Evolutionary conservation across 169 alveolate species (phyloP).

Genomic region (Plasmodium knowlesi): DNA sequence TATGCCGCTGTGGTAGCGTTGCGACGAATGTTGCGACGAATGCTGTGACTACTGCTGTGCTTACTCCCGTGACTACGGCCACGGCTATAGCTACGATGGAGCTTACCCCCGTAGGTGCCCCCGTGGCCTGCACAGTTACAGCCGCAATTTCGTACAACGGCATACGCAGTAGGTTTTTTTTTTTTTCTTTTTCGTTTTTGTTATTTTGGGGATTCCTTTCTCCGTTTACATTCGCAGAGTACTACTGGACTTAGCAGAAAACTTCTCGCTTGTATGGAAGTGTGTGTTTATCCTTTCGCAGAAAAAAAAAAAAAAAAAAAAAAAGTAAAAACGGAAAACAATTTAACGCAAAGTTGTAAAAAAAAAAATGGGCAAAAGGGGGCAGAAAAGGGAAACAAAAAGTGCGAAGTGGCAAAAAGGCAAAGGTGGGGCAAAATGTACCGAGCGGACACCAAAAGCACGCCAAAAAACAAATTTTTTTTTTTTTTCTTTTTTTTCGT

Average conservation of each 20-base stretch:
- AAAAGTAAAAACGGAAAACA: background rate
- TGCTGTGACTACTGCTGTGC: background rate
- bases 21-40: background rate
- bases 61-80: background rate
- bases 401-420: background rate
- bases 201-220: background rate
- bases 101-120: background rate
- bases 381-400: background rate
- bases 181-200: background rate
- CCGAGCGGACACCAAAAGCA: background rate
- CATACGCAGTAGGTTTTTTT: background rate
- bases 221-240: background rate
- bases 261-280: background rate
- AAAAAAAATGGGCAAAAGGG: background rate
- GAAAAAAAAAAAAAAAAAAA: too few species aligned
- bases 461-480: background rate
- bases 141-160: background rate
- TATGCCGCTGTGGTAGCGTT: background rate
- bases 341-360: background rate
- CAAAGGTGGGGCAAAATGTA: background rate
- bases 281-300: background rate
- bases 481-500: background rate
- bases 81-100: background rate
- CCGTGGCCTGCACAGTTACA: background rate
- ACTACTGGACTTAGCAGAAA: background rate